Percentiles rank a stretch among this genome's conserved stretches.
Conservation (phyloP, 2,329 filamentous ascomycete genomes). For the Aureobasidium sp. region DNA sequence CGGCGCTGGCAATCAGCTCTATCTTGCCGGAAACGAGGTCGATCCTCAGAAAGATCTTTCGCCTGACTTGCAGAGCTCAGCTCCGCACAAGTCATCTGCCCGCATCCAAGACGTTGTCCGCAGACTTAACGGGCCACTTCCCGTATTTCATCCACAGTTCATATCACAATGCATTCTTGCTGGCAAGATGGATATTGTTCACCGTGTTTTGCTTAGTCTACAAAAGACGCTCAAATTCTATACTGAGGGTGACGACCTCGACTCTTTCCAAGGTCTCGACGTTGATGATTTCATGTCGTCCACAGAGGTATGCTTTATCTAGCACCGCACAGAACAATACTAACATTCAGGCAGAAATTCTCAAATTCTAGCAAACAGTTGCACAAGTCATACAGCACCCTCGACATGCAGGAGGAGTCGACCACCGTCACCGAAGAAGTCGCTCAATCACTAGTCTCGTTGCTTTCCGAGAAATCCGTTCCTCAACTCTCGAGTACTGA, state of each 20-base stretch:
- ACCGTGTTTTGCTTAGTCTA: slow-evolving; percentile 64
- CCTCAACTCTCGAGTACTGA: slow-evolving; percentile 33
- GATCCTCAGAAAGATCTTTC: slow-evolving; percentile 55
- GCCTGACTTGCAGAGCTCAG: slow-evolving; percentile 46
- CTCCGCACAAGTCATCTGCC: slow-evolving; percentile 44
- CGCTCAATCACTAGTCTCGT: slow-evolving; percentile 65
- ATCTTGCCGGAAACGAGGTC: slow-evolving; percentile 73
- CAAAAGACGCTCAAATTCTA: slow-evolving; percentile 75
- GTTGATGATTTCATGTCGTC: slow-evolving; percentile 44
- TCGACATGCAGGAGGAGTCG: slow-evolving; percentile 48
- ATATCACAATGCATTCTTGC: slow-evolving; percentile 77
- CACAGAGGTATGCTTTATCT: slow-evolving; percentile 34
- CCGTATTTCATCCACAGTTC: slow-evolving; percentile 88
- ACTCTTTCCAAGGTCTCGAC: slow-evolving; percentile 62
- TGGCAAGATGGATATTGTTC: slow-evolving; percentile 66
- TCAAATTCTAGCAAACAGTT: slow-evolving; percentile 1
- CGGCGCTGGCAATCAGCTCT: slow-evolving; percentile 84
- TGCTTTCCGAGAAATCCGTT: slow-evolving; percentile 65
- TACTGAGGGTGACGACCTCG: slow-evolving; percentile 70
- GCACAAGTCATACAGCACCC: slow-evolving; percentile 15
- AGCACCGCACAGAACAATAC: slow-evolving; percentile 20
- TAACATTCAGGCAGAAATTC: background rate
- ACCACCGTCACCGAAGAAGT: slow-evolving; percentile 64
- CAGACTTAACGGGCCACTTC: slow-evolving; percentile 75
- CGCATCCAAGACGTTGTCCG: slow-evolving; percentile 78